A percentile compares a stretch with the other conserved stretches of the same genome.
These are phyloP conservation scores for Dissoconium aciculare DNA, from an alignment of 2,329 filamentous ascomycete genomes.

Conservation along the genomic window DNA sequence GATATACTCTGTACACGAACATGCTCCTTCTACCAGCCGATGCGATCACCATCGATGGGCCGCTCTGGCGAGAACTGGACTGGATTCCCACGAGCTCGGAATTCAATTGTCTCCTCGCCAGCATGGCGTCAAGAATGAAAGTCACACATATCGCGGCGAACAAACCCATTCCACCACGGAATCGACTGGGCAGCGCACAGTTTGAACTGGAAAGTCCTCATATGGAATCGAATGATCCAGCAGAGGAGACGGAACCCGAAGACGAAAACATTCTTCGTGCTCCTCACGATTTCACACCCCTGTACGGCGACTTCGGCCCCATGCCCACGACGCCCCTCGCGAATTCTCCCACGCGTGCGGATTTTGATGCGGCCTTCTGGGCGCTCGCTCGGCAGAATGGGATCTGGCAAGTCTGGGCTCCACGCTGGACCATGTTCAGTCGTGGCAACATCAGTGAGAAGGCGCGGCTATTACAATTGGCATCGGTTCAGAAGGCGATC, in stretches of 20 bases:
- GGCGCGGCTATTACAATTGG: conserved; percentile 47
- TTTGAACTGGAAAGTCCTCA: background rate
- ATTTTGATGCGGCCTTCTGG: conserved; percentile 63
- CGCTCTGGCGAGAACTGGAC: conserved; percentile 21
- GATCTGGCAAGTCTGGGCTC: conserved; percentile 74
- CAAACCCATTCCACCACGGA: conserved; percentile 36
- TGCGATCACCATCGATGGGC: conserved; percentile 27
- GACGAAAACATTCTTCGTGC: conserved; percentile 55
- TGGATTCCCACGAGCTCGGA: conserved; percentile 17
- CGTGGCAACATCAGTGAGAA: conserved; percentile 86
- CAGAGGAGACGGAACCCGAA: conserved; percentile 1
- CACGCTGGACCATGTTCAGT: conserved; percentile 85
- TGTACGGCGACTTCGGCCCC: conserved; percentile 63
- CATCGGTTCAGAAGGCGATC: conserved; percentile 19
- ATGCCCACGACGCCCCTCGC: conserved; percentile 3
- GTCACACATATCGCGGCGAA: conserved; percentile 45
- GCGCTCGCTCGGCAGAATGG: conserved; percentile 58
- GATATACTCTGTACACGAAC: conserved; percentile 42
- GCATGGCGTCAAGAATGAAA: conserved; percentile 29
- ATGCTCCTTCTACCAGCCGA: conserved; percentile 42
- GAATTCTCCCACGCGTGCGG: conserved; percentile 24
- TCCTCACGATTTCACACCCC: conserved; percentile 52
- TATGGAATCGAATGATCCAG: background rate
- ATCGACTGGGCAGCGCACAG: background rate
- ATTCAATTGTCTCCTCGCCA: conserved; percentile 27